Evolutionary conservation across 768 basidiomycete genomes (phyloP), one percentile per base, ranked within the genome.

Genomic region (Boletales sp.): DNA sequence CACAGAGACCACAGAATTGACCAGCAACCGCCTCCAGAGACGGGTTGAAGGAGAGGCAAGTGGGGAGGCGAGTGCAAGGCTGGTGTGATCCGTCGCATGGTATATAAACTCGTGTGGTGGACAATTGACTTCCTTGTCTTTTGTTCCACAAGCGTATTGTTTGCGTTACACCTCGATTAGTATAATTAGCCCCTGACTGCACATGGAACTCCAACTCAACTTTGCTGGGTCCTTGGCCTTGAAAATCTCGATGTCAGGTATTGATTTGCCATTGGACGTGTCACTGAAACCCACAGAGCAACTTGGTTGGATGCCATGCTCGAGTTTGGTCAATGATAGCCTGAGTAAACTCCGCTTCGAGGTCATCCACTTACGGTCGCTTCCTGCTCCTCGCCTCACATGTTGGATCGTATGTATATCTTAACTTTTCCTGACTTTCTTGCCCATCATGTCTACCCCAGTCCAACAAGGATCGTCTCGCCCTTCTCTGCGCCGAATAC

Each of bases 1-100:
- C 54, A 19, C 57, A 56, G 57, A 68, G 56, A 61, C 36, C 48
- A 46, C 44, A n/a, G 12, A 35, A 43, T 12, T 50, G 51, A 43
- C 55, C 57, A 59, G 56, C 57, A 61, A 64, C 49, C 50, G 49
- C 49, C 50, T 60, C 57, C 44, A 50, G 44, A 45, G 55, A 56
- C 38, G 47, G 38, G 48, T 11, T 35, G 49, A 48, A 50, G 25
- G 35, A 49, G 15, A 44, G 30, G 44, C 38, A n/a, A 38, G 49
- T 28, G 38, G 18, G 25, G 18, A 45, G 34, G n/a, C 15, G 28
- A 35, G 36, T 44, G 32, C 13, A 15, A 34, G 12, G 11, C 12
- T 34, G 34, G 15, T 34, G 34, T 34, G 34, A 13, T 34, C 14
- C 34, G 15, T 14, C 13, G 41, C 31, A 35, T 35, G 30, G 35